These are phyloP conservation scores for Blastocystis sp. DNA, from an alignment of 352 stramenopile genomes.

Conservation along the genomic window DNA sequence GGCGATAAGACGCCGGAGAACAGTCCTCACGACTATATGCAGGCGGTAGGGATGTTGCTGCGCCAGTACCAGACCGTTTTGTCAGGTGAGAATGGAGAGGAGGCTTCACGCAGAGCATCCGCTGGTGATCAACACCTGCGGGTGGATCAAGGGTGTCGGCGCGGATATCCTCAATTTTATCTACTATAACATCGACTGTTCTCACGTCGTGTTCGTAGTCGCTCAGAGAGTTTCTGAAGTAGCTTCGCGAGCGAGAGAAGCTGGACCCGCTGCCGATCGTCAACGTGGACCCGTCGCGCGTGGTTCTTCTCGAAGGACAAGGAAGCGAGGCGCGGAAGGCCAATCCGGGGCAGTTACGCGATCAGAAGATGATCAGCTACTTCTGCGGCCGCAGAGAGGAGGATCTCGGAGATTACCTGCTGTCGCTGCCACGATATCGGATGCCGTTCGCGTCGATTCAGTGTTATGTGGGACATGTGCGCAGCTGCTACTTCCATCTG, in stretches of 20 bases:
- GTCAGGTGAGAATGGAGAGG: neutral
- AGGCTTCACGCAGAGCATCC: constrained; percentile 63
- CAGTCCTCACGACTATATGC: constrained; percentile 64
- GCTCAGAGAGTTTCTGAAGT: neutral
- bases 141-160: constrained; percentile 90
- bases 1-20: constrained; percentile 58
- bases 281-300: neutral
- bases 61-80: constrained; percentile 60
- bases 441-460: neutral
- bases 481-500: neutral
- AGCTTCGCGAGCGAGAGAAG: neutral
- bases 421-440: neutral
- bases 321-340: neutral
- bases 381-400: neutral
- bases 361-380: neutral
- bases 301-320: neutral
- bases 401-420: neutral
- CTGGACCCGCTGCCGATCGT: neutral
- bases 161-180: constrained; percentile 81
- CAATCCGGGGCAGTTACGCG: neutral
- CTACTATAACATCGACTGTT: constrained; percentile 70
- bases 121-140: constrained; percentile 87
- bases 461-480: neutral
- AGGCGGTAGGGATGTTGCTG: constrained; percentile 62
- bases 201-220: constrained; percentile 72